These are phyloP conservation scores for Brachypodium distachyon DNA, from an alignment of 202 grass and related monocot genomes.

Conservation along the genomic window DNA sequence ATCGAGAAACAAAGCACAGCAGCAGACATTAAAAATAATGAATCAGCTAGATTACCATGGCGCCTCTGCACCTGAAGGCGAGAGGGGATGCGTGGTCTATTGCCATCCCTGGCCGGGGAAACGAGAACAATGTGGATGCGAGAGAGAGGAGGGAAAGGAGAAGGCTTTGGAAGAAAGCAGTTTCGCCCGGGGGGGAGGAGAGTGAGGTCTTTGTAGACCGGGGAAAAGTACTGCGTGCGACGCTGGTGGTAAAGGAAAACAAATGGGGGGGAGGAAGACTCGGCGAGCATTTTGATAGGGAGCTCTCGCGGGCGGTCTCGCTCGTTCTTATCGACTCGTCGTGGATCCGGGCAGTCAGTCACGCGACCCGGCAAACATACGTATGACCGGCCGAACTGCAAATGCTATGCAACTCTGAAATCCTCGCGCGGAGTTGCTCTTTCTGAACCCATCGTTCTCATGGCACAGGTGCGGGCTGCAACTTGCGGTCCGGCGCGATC, in stretches of 20 bases:
- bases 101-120: conserved; percentile 26
- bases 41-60: conserved; percentile 15
- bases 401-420: background rate
- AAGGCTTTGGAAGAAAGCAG: conserved; percentile 15
- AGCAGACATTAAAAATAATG: background rate
- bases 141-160: background rate
- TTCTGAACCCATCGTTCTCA: background rate
- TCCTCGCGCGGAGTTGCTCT: background rate
- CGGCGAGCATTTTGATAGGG: background rate
- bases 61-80: conserved; percentile 28
- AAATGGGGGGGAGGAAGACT: conserved; percentile 5
- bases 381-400: background rate
- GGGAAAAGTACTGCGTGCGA: conserved; percentile 9
- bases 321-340: conserved; percentile 39
- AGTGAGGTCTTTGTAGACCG: conserved; percentile 38
- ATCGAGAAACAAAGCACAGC: background rate
- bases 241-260: background rate
- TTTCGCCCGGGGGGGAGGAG: background rate
- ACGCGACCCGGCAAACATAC: background rate
- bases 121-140: conserved; percentile 13
- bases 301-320: background rate
- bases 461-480: background rate
- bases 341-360: background rate
- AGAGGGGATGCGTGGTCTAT: conserved; percentile 55
- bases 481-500: background rate